Percentiles rank a stretch among this genome's conserved stretches.
Evolutionary conservation across 768 basidiomycete species (phyloP).

Genomic region (Porpolomopsis calyptriformis): DNA sequence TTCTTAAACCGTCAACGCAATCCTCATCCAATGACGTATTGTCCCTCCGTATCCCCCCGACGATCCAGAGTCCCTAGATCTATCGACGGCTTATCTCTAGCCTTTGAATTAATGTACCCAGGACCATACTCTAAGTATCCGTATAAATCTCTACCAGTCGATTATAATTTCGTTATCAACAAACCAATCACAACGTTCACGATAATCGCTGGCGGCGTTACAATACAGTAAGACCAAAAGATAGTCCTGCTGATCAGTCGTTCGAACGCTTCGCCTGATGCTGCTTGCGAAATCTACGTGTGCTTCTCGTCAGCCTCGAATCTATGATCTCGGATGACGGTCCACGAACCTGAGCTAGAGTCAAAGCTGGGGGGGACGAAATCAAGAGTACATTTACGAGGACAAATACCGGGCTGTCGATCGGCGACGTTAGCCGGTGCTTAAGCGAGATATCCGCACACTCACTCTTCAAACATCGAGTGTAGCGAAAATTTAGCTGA

Average conservation of each 20-base stretch:
- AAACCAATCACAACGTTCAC: constrained; percentile 68
- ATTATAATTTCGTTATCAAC: constrained; percentile 42
- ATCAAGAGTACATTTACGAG: constrained; percentile 77
- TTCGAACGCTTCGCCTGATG: constrained; percentile 81
- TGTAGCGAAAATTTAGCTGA: constrained; percentile 50
- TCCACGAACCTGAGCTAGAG: constrained; percentile 41
- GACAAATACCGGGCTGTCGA: constrained; percentile 70
- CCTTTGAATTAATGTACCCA: too few relatives aligned
- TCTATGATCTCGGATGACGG: constrained; percentile 1
- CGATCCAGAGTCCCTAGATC: too few relatives aligned
- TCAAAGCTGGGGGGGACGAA: constrained; percentile 65
- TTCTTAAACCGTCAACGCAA: neutral
- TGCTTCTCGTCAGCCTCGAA: neutral
- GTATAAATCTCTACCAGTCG: too few relatives aligned
- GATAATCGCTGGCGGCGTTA: constrained; percentile 81
- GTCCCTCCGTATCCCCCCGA: too few relatives aligned
- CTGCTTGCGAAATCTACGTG: constrained; percentile 68
- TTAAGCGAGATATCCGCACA: constrained; percentile 14
- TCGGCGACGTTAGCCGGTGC: constrained; percentile 1
- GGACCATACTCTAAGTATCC: too few relatives aligned
- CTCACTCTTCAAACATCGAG: constrained; percentile 66
- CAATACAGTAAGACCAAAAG: constrained; percentile 83
- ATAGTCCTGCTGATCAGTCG: constrained; percentile 83
- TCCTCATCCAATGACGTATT: neutral
- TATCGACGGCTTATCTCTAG: too few relatives aligned